Evolutionary conservation across 495 filamentous ascomycete genomes (phyloP).

Genomic region (Xylaria acuta): DNA sequence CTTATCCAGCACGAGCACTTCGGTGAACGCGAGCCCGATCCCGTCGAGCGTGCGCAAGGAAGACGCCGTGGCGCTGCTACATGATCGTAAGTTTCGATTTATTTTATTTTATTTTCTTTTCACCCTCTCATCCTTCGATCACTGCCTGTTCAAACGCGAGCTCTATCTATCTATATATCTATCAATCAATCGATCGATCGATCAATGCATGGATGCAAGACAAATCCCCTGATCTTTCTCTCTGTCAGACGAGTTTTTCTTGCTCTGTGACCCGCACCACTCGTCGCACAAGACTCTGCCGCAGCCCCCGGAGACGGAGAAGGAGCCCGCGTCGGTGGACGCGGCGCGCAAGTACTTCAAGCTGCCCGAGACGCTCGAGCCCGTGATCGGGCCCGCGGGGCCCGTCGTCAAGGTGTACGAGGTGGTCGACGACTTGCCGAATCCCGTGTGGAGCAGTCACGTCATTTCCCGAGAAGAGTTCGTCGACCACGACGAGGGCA

Average conservation of each 20-base stretch:
- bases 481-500: slow-evolving; percentile 44
- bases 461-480: slow-evolving; percentile 56
- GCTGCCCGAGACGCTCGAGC: slow-evolving; percentile 45
- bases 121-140: too few species aligned
- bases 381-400: slow-evolving; percentile 10
- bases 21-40: slow-evolving; percentile 65
- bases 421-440: slow-evolving; percentile 41
- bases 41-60: slow-evolving; percentile 57
- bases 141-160: neutral
- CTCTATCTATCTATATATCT: neutral
- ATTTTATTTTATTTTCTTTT: neutral
- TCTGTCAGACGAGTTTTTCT: slow-evolving; percentile 44
- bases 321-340: slow-evolving; percentile 31
- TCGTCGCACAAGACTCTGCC: slow-evolving; percentile 42
- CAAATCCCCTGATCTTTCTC: neutral
- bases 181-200: too few species aligned
- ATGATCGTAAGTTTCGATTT: slow-evolving; percentile 50
- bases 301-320: slow-evolving; percentile 24
- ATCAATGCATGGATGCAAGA: neutral
- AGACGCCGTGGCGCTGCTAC: slow-evolving; percentile 66
- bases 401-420: slow-evolving; percentile 36
- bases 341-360: slow-evolving; percentile 42
- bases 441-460: slow-evolving; percentile 52
- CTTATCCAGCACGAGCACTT: slow-evolving; percentile 47
- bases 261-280: slow-evolving; percentile 52